Conservation (phyloP, 1,284 basidiomycete genomes). For the Ganoderma boninense region DNA sequence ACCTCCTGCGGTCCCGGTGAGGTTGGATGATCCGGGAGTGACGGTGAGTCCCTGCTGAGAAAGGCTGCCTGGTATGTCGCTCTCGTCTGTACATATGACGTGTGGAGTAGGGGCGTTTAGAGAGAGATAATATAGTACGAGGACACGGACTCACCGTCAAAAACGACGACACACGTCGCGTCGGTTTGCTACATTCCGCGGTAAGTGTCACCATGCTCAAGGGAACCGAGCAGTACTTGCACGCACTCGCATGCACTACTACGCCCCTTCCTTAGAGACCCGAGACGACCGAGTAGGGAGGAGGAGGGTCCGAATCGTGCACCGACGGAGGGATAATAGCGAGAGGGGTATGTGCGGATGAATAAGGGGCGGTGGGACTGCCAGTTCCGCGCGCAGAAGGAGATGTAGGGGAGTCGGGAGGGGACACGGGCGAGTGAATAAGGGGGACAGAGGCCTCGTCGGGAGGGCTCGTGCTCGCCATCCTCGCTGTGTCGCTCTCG, state of each 20-base stretch:
- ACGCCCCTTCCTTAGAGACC: not conserved
- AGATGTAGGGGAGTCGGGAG: not conserved
- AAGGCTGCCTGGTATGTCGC: not conserved
- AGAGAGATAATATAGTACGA: not conserved
- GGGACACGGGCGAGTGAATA: not conserved
- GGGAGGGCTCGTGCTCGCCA: not conserved
- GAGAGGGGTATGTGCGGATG: too few species aligned
- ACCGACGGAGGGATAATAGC: not conserved
- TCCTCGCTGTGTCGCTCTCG: not conserved
- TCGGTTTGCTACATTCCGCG: not conserved
- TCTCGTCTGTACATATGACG: too few species aligned
- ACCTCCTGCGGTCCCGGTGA: slow-evolving; percentile 1
- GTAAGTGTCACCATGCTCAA: not conserved
- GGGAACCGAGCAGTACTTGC: too few species aligned
- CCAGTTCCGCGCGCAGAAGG: not conserved
- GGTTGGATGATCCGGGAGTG: too few species aligned
- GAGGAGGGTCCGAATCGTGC: not conserved
- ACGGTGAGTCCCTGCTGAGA: too few species aligned
- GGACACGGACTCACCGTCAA: not conserved
- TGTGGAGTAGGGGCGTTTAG: too few species aligned
- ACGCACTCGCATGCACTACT: not conserved
- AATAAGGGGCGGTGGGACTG: not conserved
- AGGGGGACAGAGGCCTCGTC: not conserved
- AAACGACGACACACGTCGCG: not conserved
- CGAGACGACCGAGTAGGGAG: not conserved